These are phyloP conservation scores for Aspergillus ostianus DNA, from an alignment of 495 filamentous ascomycete genomes.

Conservation along the genomic window DNA sequence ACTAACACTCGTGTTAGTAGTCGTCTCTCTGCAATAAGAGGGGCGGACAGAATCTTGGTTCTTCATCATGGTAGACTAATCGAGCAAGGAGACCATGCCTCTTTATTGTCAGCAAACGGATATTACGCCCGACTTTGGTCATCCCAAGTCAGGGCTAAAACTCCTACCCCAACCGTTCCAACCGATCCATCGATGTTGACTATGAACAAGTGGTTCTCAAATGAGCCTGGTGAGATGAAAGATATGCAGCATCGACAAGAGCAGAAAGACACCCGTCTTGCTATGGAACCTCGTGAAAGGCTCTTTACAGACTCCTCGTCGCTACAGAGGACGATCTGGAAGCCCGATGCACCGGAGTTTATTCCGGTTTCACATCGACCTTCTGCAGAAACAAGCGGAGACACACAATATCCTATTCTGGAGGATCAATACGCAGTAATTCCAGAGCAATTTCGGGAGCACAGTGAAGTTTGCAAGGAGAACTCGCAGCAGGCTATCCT, in stretches of 20 bases:
- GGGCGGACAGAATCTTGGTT: not conserved
- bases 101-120: not conserved
- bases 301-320: not conserved
- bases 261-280: not conserved
- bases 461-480: not conserved
- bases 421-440: not conserved
- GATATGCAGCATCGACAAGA: not conserved
- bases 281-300: not conserved
- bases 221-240: not conserved
- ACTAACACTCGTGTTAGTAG: not conserved
- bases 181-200: not conserved
- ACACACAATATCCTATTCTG: not conserved
- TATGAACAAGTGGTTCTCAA: not conserved
- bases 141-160: not conserved
- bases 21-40: not conserved
- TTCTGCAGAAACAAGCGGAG: not conserved
- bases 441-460: not conserved
- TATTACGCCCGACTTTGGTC: not conserved
- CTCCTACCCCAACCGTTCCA: not conserved
- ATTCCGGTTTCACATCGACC: conserved; percentile 52
- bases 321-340: conserved; percentile 13
- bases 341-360: conserved; percentile 57
- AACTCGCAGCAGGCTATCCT: not conserved
- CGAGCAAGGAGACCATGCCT: not conserved
- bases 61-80: not conserved